A percentile compares a stretch with the other conserved stretches of the same genome.
phyloP scores from a whole-genome alignment of 805 yeast species.

The Metschnikowia baotianmanensis region DNA sequence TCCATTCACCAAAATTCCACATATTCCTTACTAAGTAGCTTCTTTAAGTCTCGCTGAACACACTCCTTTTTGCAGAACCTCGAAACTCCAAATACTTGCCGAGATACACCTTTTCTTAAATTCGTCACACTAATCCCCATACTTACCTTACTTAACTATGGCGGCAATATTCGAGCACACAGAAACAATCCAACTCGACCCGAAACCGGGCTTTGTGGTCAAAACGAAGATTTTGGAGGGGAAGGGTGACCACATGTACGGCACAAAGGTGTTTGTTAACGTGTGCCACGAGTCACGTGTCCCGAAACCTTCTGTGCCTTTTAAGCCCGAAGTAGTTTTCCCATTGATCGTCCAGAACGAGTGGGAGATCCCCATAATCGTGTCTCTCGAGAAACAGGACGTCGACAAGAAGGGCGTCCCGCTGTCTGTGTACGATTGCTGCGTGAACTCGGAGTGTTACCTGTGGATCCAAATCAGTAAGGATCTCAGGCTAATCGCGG shows the following conservation, averaged over 20 bases:
- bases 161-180: constrained; percentile 19
- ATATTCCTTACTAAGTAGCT: no score
- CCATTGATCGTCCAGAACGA: constrained; percentile 63
- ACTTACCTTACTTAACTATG: constrained; percentile 5
- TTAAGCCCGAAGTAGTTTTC: constrained; percentile 57
- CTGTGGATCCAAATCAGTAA: constrained; percentile 57
- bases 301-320: constrained; percentile 57
- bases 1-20: no score
- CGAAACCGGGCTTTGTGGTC: constrained; percentile 71
- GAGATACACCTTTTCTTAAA: neutral
- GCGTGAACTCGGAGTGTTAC: constrained; percentile 63
- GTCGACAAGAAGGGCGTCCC: constrained; percentile 67
- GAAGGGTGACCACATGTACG: constrained; percentile 28
- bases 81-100: neutral
- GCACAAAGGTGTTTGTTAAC: constrained; percentile 73
- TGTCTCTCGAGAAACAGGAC: constrained; percentile 55
- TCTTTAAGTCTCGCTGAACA: no score
- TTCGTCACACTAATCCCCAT: neutral
- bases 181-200: constrained; percentile 30
- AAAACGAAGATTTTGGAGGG: constrained; percentile 54
- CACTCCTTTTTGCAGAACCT: no score
- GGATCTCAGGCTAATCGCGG: constrained; percentile 61
- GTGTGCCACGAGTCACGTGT: constrained; percentile 65
- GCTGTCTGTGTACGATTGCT: constrained; percentile 75
- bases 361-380: constrained; percentile 85